phyloP scores from a whole-genome alignment of 2,329 filamentous ascomycete genomes.

The Penicillium sclerotiorum region DNA sequence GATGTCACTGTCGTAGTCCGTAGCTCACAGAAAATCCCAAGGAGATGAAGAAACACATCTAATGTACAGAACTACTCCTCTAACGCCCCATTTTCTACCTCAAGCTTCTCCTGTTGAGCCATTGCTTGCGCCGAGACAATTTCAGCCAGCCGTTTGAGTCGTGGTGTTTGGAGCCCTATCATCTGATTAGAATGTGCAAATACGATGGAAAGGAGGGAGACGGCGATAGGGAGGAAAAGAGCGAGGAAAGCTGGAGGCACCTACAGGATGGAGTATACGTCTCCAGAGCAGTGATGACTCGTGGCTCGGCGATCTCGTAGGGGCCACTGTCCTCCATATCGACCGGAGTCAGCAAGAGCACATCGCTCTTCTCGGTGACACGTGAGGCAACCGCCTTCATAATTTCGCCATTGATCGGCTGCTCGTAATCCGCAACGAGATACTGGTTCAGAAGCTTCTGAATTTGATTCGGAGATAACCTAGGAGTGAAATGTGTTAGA shows the following conservation, averaged over 20 bases:
- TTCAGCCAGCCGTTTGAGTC: constrained; percentile 93
- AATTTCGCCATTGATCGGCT: constrained; percentile 98
- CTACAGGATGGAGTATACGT: constrained; percentile 97
- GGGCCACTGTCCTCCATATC: constrained; percentile 99
- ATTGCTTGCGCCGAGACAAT: constrained; percentile 97
- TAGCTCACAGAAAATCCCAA: constrained; percentile 26
- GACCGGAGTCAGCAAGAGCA: constrained; percentile 87
- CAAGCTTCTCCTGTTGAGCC: constrained; percentile 86
- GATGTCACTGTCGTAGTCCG: constrained; percentile 29
- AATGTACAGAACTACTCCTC: constrained; percentile 33
- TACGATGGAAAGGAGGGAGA: neutral
- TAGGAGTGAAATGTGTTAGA: too few relatives aligned
- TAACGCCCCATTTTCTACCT: constrained; percentile 43
- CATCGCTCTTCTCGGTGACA: constrained; percentile 97
- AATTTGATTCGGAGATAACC: constrained; percentile 97
- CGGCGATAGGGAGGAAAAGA: neutral
- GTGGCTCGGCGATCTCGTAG: constrained; percentile 96
- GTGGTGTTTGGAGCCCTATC: constrained; percentile 89
- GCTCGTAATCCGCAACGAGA: constrained; percentile 96
- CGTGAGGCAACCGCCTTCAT: constrained; percentile 99
- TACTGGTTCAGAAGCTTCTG: constrained; percentile 99
- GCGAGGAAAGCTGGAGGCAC: constrained; percentile 40
- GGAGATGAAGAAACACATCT: constrained; percentile 20
- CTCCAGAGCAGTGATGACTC: constrained; percentile 92
- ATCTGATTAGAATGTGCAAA: constrained; percentile 9